Base-by-base conservation (phyloP, 768 basidiomycete genomes). In the Termitomyces titanicus region DNA sequence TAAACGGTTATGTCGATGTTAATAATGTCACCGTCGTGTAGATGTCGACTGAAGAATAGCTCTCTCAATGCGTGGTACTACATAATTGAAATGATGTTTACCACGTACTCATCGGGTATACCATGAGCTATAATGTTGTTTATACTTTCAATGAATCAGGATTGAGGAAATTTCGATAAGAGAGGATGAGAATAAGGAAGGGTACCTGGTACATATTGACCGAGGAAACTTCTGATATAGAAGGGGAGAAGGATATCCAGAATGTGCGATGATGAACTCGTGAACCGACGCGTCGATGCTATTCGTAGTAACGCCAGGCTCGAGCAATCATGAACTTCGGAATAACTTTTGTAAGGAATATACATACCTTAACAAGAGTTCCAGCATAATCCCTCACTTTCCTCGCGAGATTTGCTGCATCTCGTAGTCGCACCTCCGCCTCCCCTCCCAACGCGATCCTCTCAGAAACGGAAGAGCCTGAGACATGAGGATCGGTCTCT, bases 51-150 rank as follows among this genome's bases (percentile, higher is more conserved):
- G 20, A 10, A 10, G 20, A 15, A 8, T 7, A n/a, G 17, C 18
- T 12, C 15, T 52, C 12, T n/a, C 22, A 33, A 22, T 34, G 7
- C 25, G 11, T 37, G 12, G 40, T 18, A 13, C n/a, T n/a, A n/a
- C n/a, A 10, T n/a, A 17, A n/a, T n/a, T n/a, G 17, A 2, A 48
- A 35, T 6, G 35, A 11, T 12, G 4, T n/a, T 49, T 27, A 44
- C n/a, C n/a, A n/a, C 46, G 8, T 59, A 94, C 92, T 90, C 81
- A 72, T 96, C 92, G 27, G 94, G 94, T 54, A 97, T 94, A 0
- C 94, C 94, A 65, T 97, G 93, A 10, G 79, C 81, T 45, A 94
- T 78, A 33, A 96, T 73, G 61, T 96, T 96, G 64, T 97, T 97
- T 52, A 95, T 76, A 58, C 93, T 94, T 24, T 81, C 55, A 79